Percentiles rank a stretch among this genome's conserved stretches.
Evolutionary conservation across 2,329 filamentous ascomycete genomes (phyloP).

Genomic region (Aspergillus ochraceoroseus): DNA sequence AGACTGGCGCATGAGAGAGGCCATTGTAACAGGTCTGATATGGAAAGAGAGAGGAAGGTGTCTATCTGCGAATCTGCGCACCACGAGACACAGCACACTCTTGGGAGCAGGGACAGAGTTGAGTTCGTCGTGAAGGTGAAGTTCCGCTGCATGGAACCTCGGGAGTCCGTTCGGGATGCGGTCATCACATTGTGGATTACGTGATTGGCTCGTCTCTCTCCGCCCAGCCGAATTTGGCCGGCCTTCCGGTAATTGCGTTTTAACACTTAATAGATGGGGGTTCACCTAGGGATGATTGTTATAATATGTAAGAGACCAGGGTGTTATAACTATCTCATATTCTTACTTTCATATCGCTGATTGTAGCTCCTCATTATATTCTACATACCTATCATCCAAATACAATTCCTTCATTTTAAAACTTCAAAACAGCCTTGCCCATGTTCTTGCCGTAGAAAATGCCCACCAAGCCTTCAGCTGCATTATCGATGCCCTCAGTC

Average conservation of each 20-base stretch:
- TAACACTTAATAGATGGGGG: no score
- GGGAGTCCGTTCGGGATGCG: slow-evolving; percentile 37
- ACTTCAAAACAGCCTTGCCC: slow-evolving; percentile 77
- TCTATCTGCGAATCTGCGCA: slow-evolving; percentile 15
- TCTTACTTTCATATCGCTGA: no score
- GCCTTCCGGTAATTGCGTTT: slow-evolving; percentile 23
- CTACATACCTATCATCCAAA: no score
- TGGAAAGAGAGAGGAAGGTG: slow-evolving; percentile 14
- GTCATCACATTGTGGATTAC: slow-evolving; percentile 35
- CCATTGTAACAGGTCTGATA: slow-evolving; percentile 33
- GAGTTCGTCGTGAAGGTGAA: slow-evolving; percentile 28
- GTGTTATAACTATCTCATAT: no score
- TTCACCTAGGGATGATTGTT: no score
- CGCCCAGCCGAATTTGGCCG: slow-evolving; percentile 41
- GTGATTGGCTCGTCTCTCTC: slow-evolving; percentile 36
- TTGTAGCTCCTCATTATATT: no score
- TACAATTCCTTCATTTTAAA: slow-evolving; percentile 42
- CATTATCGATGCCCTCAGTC: slow-evolving; percentile 73
- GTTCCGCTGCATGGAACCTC: slow-evolving; percentile 30
- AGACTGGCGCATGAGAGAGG: slow-evolving; percentile 40
- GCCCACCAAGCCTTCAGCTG: slow-evolving; percentile 65
- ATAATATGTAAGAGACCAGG: neutral
- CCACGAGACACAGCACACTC: slow-evolving; percentile 12
- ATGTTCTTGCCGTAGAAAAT: slow-evolving; percentile 77
- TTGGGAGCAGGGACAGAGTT: neutral